Conservation (phyloP, 2,329 filamentous ascomycete genomes). For the Knoxdaviesia capensis region DNA sequence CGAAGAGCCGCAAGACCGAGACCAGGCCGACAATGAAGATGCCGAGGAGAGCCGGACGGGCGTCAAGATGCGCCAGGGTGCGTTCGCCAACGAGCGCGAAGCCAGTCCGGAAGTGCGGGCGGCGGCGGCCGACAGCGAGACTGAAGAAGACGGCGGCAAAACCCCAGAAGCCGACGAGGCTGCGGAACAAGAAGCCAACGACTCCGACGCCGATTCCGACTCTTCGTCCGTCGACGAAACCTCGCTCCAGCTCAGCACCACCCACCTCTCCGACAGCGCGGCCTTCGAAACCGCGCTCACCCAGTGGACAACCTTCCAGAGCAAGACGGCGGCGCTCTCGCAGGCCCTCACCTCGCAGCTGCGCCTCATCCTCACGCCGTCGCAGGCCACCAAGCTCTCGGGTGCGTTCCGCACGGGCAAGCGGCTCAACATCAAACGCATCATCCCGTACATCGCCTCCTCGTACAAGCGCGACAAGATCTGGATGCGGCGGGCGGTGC, state of each 20-base stretch:
- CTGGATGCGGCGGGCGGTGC: constrained; percentile 88
- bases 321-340: constrained; percentile 66
- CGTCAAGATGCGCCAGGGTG: constrained; percentile 37
- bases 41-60: constrained; percentile 36
- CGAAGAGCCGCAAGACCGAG: constrained; percentile 18
- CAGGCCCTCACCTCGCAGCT: constrained; percentile 85
- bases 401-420: constrained; percentile 96
- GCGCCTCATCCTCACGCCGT: constrained; percentile 84
- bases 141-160: too few relatives aligned
- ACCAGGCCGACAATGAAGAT: constrained; percentile 20
- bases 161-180: too few relatives aligned
- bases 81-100: constrained; percentile 30
- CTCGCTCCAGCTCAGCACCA: constrained; percentile 48
- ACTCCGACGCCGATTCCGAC: constrained; percentile 16
- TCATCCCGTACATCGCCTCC: constrained; percentile 97
- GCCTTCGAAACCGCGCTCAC: constrained; percentile 38
- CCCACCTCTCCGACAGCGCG: constrained; percentile 38
- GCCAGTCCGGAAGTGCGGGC: constrained; percentile 10
- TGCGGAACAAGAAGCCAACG: too few relatives aligned
- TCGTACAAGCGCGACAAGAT: constrained; percentile 99
- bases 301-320: constrained; percentile 74
- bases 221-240: constrained; percentile 24
- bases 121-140: constrained; percentile 13
- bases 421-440: constrained; percentile 95
- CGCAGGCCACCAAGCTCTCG: constrained; percentile 85